Evolutionary conservation across 352 stramenopile genomes (phyloP).

Genomic region (Blastocystis sp.): DNA sequence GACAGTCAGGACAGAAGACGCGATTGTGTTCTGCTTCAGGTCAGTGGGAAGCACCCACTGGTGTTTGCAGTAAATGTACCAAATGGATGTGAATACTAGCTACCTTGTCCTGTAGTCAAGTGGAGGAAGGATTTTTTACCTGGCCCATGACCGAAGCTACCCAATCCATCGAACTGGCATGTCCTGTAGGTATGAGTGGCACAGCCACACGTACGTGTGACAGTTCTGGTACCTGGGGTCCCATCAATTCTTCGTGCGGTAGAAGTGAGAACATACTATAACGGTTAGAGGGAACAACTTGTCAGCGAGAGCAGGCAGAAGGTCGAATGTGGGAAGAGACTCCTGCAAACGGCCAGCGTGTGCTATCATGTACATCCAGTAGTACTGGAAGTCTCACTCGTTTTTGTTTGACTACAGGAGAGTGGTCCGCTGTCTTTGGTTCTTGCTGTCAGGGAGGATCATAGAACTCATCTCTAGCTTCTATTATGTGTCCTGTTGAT

Average conservation of each 20-base stretch:
- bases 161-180: neutral
- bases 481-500: neutral
- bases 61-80: neutral
- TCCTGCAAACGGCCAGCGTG: neutral
- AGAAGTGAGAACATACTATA: neutral
- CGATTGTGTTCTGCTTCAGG: neutral
- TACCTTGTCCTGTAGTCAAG: neutral
- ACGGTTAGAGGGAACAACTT: neutral
- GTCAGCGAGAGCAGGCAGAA: neutral
- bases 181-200: slow-evolving; percentile 7
- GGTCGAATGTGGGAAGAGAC: slow-evolving; percentile 5
- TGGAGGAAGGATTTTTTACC: neutral
- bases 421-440: neutral
- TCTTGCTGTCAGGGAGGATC: neutral
- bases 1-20: neutral
- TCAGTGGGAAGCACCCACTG: neutral
- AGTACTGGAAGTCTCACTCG: neutral
- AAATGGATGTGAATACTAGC: neutral
- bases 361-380: neutral
- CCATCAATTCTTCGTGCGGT: neutral
- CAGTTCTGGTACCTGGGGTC: neutral
- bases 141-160: slow-evolving; percentile 34
- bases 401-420: slow-evolving; percentile 5
- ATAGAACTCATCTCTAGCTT: neutral
- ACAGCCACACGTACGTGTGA: neutral